phyloP scores from a whole-genome alignment of 1,139 yeast genomes.

The Pichia sp. region DNA sequence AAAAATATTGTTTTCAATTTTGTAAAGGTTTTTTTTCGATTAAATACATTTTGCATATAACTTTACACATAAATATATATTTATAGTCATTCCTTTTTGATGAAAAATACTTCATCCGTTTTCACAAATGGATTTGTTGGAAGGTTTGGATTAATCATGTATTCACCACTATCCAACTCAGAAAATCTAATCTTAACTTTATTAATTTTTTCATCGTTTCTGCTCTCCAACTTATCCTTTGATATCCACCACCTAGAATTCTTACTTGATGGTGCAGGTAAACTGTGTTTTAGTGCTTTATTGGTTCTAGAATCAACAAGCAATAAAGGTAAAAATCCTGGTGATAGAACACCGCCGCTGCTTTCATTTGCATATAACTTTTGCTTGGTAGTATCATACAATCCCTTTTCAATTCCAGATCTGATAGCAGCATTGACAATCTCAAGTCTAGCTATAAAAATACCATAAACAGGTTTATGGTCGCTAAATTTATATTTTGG shows the following conservation, averaged over 20 bases:
- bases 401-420: slow-evolving; percentile 48
- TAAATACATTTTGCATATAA: not conserved
- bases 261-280: slow-evolving; percentile 91
- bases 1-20: not conserved
- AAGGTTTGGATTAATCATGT: slow-evolving; percentile 57
- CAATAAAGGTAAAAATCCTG: slow-evolving; percentile 18
- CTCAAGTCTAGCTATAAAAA: slow-evolving; percentile 60
- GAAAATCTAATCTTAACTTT: slow-evolving; percentile 59
- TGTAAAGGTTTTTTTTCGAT: not conserved
- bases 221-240: slow-evolving; percentile 40
- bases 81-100: not conserved
- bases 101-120: slow-evolving; percentile 36
- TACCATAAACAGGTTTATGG: slow-evolving; percentile 87
- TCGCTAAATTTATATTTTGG: slow-evolving; percentile 71
- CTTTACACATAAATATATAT: not conserved
- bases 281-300: slow-evolving; percentile 33
- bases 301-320: slow-evolving; percentile 21
- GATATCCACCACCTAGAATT: slow-evolving; percentile 81
- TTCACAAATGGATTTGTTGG: slow-evolving; percentile 66
- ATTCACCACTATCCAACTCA: slow-evolving; percentile 33
- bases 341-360: slow-evolving; percentile 2
- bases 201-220: slow-evolving; percentile 54
- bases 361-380: slow-evolving; percentile 20
- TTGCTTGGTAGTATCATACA: slow-evolving; percentile 49
- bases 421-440: slow-evolving; percentile 63